Evolutionary conservation across 345 rosid genomes (phyloP), one percentile per base, ranked within the genome.

Genomic region (Salix exigua): DNA sequence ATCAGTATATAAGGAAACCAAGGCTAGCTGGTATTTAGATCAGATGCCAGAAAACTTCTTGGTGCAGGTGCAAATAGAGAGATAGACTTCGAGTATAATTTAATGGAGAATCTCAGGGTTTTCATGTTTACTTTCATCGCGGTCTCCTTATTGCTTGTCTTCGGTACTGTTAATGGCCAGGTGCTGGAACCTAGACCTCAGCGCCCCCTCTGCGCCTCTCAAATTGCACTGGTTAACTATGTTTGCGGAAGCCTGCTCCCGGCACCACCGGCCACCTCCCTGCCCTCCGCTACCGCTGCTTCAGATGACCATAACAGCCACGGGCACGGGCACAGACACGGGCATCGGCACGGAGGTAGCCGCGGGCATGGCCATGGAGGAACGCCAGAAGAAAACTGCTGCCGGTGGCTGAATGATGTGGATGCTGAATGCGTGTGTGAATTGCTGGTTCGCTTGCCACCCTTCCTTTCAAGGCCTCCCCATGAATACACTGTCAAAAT

Each of bases 341-440:
- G 78, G 1, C 87, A 79, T 30, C 61, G 71, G 16, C 82, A 75
- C 2, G 65, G 71, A 26, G 50, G 18, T 12, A 2, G 14, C 13
- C 86, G 44, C 37, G 11, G 71, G 44, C 75, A 42, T 28, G n/a
- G 46, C 6, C 75, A 68, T 16, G 58, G 46, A 4, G 38, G 21
- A 30, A 4, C 4, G 7, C 63, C 0, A 23, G 90, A 83, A 70
- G 77, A 72, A 30, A 85, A 86, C 16, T 96, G 99, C 71, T 96
- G 98, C 84, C 85, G 82, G 62, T 96, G 97, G 98, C 79, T 96
- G 80, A 84, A 79, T 69, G 82, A 83, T 81, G 72, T 96, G 69
- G 96, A 93, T n/a, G 26, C 66, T 8, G 91, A 89, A 78, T 96
- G 99, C 50, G 93, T 90, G 18, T 96, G 99, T 35, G 92, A 90